A percentile compares a stretch with the other conserved stretches of the same genome.
Evolutionary conservation across 2,329 filamentous ascomycete genomes (phyloP).

Genomic region (Penicillium griseofulvum): DNA sequence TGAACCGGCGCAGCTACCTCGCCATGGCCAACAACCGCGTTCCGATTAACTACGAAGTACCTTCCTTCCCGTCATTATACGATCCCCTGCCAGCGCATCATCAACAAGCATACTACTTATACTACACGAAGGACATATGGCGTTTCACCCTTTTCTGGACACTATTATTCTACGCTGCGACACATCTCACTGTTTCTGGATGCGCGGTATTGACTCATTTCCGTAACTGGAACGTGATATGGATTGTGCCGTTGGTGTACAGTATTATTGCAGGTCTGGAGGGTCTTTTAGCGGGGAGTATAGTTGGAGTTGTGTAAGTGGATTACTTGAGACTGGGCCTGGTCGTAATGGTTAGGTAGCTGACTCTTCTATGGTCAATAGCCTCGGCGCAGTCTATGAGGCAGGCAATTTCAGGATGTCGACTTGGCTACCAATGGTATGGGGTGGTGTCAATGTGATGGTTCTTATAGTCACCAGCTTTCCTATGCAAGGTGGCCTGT

Average conservation of each 20-base stretch:
- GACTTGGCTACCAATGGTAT: constrained; percentile 88
- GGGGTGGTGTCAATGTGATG: constrained; percentile 80
- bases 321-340: neutral
- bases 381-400: constrained; percentile 75
- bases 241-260: constrained; percentile 71
- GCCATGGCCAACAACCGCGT: constrained; percentile 42
- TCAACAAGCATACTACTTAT: constrained; percentile 64
- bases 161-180: constrained; percentile 70
- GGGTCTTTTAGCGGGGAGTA: constrained; percentile 73
- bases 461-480: constrained; percentile 84
- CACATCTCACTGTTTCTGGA: constrained; percentile 69
- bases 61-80: constrained; percentile 78
- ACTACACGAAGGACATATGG: constrained; percentile 75
- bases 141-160: constrained; percentile 88
- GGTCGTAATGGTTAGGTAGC: neutral
- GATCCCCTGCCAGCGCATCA: constrained; percentile 62
- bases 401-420: constrained; percentile 86
- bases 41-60: constrained; percentile 62
- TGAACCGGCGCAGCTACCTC: neutral
- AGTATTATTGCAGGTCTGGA: constrained; percentile 69
- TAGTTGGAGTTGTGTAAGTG: constrained; percentile 75
- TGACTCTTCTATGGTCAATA: constrained; percentile 34
- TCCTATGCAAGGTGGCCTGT: constrained; percentile 86
- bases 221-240: constrained; percentile 52
- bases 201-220: constrained; percentile 72